These are phyloP conservation scores for Monoraphidium neglectum DNA, from an alignment of 139 green algal genomes.

Conservation along the genomic window DNA sequence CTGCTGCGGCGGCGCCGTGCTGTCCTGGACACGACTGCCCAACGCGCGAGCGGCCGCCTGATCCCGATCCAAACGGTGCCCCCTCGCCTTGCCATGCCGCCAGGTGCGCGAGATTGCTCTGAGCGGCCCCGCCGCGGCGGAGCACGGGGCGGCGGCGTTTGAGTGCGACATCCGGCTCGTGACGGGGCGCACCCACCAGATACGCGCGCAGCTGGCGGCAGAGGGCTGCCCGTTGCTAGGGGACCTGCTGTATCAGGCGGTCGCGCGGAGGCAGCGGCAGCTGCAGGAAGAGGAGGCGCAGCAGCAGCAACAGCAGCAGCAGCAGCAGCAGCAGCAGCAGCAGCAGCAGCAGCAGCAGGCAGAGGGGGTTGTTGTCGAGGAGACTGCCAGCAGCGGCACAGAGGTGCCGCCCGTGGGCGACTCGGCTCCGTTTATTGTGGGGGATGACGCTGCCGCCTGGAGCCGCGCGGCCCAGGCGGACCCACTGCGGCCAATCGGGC, in stretches of 20 bases:
- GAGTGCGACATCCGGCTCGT: constrained; percentile 69
- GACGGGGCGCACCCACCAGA: constrained; percentile 86
- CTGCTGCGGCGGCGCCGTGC: too few species aligned
- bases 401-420: background rate
- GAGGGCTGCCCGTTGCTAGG: constrained; percentile 69
- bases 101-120: constrained; percentile 42
- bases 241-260: constrained; percentile 69
- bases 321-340: background rate
- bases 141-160: constrained; percentile 39
- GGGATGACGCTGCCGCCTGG: background rate
- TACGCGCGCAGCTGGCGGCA: constrained; percentile 77
- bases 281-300: background rate
- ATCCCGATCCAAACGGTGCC: too few species aligned
- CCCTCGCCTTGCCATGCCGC: too few species aligned
- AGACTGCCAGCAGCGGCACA: background rate
- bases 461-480: constrained; percentile 11
- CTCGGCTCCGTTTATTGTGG: background rate
- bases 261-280: constrained; percentile 10
- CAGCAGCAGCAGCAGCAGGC: background rate
- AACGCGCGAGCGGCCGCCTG: too few species aligned
- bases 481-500: constrained; percentile 13
- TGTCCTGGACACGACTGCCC: too few species aligned
- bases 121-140: constrained; percentile 9
- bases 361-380: background rate
- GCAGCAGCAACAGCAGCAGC: constrained; percentile 8